Percentiles rank a stretch among this genome's conserved stretches.
phyloP scores from a whole-genome alignment of 768 basidiomycete species.

The Phanerochaete sordida region DNA sequence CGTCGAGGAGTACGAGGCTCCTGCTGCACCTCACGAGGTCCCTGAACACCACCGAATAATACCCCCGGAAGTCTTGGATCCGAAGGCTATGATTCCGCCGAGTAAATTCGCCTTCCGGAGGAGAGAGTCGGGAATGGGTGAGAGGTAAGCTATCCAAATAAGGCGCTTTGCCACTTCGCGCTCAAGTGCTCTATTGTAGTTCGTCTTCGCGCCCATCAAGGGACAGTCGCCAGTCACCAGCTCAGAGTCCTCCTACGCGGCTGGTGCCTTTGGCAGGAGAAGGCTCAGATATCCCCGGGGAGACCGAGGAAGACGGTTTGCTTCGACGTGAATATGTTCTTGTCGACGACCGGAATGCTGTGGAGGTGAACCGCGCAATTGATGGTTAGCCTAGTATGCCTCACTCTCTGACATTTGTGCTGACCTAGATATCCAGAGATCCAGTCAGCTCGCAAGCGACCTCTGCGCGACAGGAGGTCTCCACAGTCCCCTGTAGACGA shows the following conservation, averaged over 20 bases:
- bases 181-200: neutral
- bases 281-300: slow-evolving; percentile 73
- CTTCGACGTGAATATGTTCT: slow-evolving; percentile 89
- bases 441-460: slow-evolving; percentile 52
- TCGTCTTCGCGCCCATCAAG: neutral
- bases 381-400: slow-evolving; percentile 59
- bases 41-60: slow-evolving; percentile 75
- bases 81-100: slow-evolving; percentile 76
- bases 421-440: slow-evolving; percentile 48
- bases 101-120: slow-evolving; percentile 74
- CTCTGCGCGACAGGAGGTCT: slow-evolving; percentile 51
- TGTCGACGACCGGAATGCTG: slow-evolving; percentile 83
- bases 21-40: slow-evolving; percentile 36
- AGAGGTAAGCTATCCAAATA: slow-evolving; percentile 4
- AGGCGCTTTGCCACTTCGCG: neutral
- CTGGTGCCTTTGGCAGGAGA: slow-evolving; percentile 42
- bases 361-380: slow-evolving; percentile 88
- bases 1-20: slow-evolving; percentile 18
- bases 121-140: slow-evolving; percentile 16
- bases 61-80: slow-evolving; percentile 77
- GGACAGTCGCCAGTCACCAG: slow-evolving; percentile 1
- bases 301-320: slow-evolving; percentile 79
- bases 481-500: slow-evolving; percentile 49
- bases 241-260: neutral
- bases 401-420: neutral